Base-by-base conservation (phyloP, 208 protist species). In the Trypanosoma cruzi region DNA sequence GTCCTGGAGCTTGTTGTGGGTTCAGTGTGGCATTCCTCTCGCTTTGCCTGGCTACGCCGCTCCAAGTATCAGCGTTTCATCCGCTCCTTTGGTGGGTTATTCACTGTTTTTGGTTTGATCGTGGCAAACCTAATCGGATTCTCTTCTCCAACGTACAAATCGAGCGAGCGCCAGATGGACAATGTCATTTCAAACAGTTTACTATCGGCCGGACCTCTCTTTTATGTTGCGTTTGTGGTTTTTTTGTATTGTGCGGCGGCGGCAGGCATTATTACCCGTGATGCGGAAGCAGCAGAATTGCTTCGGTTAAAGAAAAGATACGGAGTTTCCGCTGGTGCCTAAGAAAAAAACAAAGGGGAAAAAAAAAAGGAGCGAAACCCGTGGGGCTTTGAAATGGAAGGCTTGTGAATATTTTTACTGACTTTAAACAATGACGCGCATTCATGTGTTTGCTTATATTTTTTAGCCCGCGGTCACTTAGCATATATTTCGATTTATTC, bases 91-190 rank as follows among this genome's bases (percentile, higher is more conserved):
- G 77, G 40, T n/a, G 84, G 80, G 34, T 60, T 73, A 6, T 34
- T 71, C 52, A 70, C 70, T 5, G 57, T 88, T 4, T 66, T 81
- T 42, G 71, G 71, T 11, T 66, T 95, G 24, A 79, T 89, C 49
- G 53, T 84, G 8, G 77, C 85, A 5, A 95, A 95, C 50, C 64
- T 92, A 14, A 66, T 88, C 44, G 80, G 85, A 24, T 90, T 82
- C 49, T 40, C 64, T 37, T 73, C 69, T 3, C 65, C 67, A 28
- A 29, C 32, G 32, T 4, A 1, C 16, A 40, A 0, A 13, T 10
- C 16, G 20, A 24, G 40, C 22, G 64, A 13, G 20, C n/a, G 18
- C 2, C 40, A 59, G 34, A 73, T 50, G 22, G 48, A 73, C 36
- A 8, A 24, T 4, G 28, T 29, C 28, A 66, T 66, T 53, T 18